A percentile compares a stretch with the other conserved stretches of the same genome.
Conservation (phyloP, 2,329 filamentous ascomycete species). For the Fusarium palustre region DNA sequence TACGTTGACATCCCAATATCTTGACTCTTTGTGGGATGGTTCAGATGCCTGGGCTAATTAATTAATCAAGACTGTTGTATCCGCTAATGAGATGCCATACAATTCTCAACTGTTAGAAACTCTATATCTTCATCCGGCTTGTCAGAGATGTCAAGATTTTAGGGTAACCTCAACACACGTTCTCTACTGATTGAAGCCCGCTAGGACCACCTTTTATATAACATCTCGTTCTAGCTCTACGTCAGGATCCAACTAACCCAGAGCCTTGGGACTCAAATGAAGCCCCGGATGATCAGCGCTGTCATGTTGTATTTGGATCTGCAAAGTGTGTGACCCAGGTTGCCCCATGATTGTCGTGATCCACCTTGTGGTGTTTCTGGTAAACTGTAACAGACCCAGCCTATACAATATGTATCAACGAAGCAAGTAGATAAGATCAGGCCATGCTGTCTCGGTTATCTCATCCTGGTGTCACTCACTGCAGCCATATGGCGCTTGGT, state of each 20-base stretch:
- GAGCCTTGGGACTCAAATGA: background rate
- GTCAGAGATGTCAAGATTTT: background rate
- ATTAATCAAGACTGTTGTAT: background rate
- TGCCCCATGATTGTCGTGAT: conserved; percentile 28
- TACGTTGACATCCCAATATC: background rate
- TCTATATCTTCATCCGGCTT: background rate
- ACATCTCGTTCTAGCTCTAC: background rate
- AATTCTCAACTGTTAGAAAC: background rate
- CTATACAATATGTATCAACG: background rate
- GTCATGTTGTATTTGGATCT: conserved; percentile 16
- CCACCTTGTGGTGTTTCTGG: conserved; percentile 20
- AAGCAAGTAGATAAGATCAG: background rate
- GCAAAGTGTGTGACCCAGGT: conserved; percentile 1
- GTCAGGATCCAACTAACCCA: background rate
- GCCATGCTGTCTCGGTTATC: background rate
- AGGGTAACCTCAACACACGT: background rate
- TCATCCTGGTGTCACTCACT: background rate
- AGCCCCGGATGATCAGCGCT: conserved; percentile 29
- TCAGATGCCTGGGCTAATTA: background rate
- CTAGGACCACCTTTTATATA: background rate
- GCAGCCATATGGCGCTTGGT: background rate
- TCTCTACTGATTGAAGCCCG: background rate
- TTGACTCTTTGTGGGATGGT: background rate
- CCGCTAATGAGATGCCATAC: background rate
- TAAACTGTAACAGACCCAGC: background rate